Evolutionary conservation across 345 rosid genomes (phyloP).

Genomic region (Pugionium cornutum): DNA sequence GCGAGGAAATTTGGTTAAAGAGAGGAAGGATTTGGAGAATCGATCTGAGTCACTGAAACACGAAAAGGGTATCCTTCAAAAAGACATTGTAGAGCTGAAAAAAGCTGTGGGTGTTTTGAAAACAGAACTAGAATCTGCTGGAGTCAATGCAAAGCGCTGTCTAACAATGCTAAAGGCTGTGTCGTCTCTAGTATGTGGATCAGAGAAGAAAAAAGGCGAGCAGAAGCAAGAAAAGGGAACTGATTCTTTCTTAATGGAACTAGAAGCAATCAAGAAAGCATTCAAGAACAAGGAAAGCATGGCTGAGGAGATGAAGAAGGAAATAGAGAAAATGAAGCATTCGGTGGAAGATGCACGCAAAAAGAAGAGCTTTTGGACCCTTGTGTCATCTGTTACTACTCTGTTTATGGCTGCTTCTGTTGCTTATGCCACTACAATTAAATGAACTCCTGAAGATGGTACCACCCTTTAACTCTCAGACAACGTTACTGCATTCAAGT

Average conservation of each 20-base stretch:
- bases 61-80: conserved; percentile 51
- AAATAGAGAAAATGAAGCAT: conserved; percentile 52
- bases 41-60: conserved; percentile 39
- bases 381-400: conserved; percentile 73
- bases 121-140: conserved; percentile 49
- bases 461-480: conserved; percentile 25
- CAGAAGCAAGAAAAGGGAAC: conserved; percentile 42
- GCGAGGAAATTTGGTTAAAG: conserved; percentile 42
- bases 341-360: conserved; percentile 54
- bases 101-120: conserved; percentile 41
- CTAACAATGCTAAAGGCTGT: conserved; percentile 56
- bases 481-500: conserved; percentile 24
- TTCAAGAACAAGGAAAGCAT: conserved; percentile 56
- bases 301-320: conserved; percentile 61
- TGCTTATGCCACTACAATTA: conserved; percentile 59
- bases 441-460: conserved; percentile 44
- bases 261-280: conserved; percentile 62
- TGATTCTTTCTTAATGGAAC: conserved; percentile 46
- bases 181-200: conserved; percentile 46
- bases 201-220: conserved; percentile 35
- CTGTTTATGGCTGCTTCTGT: conserved; percentile 61
- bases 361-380: conserved; percentile 66
- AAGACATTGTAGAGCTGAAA: conserved; percentile 51
- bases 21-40: conserved; percentile 49
- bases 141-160: conserved; percentile 43